phyloP scores from a whole-genome alignment of 495 filamentous ascomycete genomes.

The Penicillium samsonianum region DNA sequence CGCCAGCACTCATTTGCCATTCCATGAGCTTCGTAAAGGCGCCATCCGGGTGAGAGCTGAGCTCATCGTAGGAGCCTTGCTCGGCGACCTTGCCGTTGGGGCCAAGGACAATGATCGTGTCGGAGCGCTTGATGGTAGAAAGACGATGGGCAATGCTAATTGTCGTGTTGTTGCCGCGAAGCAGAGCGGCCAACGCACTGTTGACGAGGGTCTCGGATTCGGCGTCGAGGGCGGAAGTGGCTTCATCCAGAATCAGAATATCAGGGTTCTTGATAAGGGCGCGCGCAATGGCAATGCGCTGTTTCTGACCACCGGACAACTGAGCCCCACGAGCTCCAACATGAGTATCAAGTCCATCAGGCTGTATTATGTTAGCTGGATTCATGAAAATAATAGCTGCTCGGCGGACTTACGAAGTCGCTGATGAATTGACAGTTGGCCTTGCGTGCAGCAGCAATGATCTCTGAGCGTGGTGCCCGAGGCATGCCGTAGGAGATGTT shows the following conservation, averaged over 20 bases:
- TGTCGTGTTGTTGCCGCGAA: constrained; percentile 85
- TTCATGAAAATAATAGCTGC: neutral
- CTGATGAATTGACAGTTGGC: constrained; percentile 97
- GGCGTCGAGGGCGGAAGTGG: constrained; percentile 91
- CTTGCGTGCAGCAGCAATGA: constrained; percentile 81
- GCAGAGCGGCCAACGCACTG: constrained; percentile 74
- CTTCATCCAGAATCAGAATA: constrained; percentile 94
- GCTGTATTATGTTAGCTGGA: constrained; percentile 43
- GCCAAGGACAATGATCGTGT: constrained; percentile 86
- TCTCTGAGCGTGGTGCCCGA: constrained; percentile 72
- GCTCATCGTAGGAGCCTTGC: constrained; percentile 76
- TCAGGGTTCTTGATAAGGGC: constrained; percentile 95
- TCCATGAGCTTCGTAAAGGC: constrained; percentile 96
- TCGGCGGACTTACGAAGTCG: constrained; percentile 67
- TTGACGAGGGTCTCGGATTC: constrained; percentile 97
- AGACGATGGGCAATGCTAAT: constrained; percentile 96
- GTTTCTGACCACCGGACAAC: constrained; percentile 94
- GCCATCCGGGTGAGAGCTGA: constrained; percentile 69
- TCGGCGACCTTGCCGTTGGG: constrained; percentile 87
- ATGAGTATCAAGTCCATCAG: constrained; percentile 90
- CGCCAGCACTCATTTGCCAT: constrained; percentile 94
- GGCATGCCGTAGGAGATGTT: constrained; percentile 96
- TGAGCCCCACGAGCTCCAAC: constrained; percentile 93
- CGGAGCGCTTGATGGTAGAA: constrained; percentile 92
- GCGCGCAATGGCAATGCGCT: constrained; percentile 94